Conservation (phyloP, 225 moss, liverwort and hornwort genomes). For the Straminergon stramineum region DNA sequence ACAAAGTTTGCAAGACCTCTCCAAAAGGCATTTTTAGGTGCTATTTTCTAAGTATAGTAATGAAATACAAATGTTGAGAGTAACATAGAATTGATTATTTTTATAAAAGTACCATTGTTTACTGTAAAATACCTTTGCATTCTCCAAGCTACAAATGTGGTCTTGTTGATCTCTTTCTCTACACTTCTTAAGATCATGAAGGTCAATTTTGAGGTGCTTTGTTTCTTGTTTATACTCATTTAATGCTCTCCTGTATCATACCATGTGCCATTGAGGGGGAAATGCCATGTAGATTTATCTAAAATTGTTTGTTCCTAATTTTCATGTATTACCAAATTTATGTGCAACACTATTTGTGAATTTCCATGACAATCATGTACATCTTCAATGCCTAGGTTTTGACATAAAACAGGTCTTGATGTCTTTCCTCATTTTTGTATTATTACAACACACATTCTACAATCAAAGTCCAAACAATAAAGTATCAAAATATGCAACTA, state of each 20-base stretch:
- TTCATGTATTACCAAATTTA: not conserved
- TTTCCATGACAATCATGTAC: too few species aligned
- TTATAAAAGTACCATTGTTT: not conserved
- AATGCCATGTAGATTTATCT: not conserved
- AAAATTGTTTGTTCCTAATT: not conserved
- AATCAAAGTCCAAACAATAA: not conserved
- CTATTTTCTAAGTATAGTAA: not conserved
- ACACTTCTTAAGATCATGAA: slow-evolving; percentile 30
- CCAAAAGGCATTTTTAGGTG: fast-evolving
- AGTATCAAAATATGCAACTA: not conserved
- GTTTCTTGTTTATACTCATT: slow-evolving; percentile 30
- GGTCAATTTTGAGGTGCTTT: slow-evolving; percentile 36
- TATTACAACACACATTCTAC: not conserved
- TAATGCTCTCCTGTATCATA: slow-evolving; percentile 27
- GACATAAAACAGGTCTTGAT: not conserved
- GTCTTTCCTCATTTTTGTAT: not conserved
- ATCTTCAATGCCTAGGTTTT: too few species aligned
- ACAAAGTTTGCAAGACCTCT: not conserved
- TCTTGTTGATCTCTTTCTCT: slow-evolving; percentile 34
- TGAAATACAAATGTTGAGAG: not conserved
- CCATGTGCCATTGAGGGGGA: not conserved
- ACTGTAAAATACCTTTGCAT: slow-evolving; percentile 33
- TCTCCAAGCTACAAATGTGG: slow-evolving; percentile 20
- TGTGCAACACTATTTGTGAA: not conserved
- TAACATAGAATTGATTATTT: too few species aligned